Evolutionary conservation across 495 filamentous ascomycete genomes (phyloP).

Genomic region (Penicillium canariense): DNA sequence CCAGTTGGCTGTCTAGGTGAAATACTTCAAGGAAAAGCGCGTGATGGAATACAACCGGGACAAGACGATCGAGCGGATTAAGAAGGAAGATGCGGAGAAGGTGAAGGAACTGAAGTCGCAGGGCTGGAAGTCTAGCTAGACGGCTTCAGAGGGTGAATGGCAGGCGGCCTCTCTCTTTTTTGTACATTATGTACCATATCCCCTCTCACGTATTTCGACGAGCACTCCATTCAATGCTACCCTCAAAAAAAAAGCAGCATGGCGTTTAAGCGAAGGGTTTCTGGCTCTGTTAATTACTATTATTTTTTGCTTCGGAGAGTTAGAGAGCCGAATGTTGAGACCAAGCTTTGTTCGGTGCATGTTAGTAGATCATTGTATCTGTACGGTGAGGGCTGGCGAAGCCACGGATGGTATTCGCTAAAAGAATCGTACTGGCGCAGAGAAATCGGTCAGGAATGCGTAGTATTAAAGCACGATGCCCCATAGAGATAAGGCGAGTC

Average conservation of each 20-base stretch:
- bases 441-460: too few relatives aligned
- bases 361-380: too few relatives aligned
- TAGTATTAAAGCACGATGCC: neutral
- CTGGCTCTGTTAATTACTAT: too few relatives aligned
- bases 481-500: neutral
- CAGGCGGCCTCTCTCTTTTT: neutral
- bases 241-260: neutral
- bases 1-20: conserved; percentile 57
- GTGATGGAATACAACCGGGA: conserved; percentile 89
- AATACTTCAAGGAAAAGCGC: conserved; percentile 94
- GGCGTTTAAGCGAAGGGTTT: too few relatives aligned
- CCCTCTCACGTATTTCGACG: conserved; percentile 22
- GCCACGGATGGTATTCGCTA: neutral
- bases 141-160: neutral
- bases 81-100: conserved; percentile 69
- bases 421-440: neutral
- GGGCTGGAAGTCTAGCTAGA: conserved; percentile 32
- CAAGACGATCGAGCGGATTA: conserved; percentile 71
- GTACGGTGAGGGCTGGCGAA: too few relatives aligned
- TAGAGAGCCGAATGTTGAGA: too few relatives aligned
- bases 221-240: conserved; percentile 8
- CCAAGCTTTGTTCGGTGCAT: too few relatives aligned
- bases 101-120: conserved; percentile 53
- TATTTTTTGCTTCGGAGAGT: too few relatives aligned
- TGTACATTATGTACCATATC: conserved; percentile 35